Conservation (phyloP, 257 asterid genomes). For the Buddleja alternifolia region DNA sequence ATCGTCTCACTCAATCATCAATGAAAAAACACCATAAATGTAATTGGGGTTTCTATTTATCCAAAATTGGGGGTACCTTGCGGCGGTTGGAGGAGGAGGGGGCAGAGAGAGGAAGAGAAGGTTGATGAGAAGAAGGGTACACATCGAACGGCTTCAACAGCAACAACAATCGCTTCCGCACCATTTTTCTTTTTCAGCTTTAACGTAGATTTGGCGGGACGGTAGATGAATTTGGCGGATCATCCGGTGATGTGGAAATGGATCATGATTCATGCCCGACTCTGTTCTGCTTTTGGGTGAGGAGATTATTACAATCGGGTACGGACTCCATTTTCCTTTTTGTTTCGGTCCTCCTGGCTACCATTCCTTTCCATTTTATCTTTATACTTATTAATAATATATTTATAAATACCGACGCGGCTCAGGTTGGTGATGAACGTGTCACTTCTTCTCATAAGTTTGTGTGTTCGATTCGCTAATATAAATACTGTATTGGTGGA, state of each 20-base stretch:
- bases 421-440: too few relatives aligned
- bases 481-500: too few relatives aligned
- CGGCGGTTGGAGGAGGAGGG: constrained; percentile 49
- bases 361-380: too few relatives aligned
- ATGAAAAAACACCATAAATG: constrained; percentile 5
- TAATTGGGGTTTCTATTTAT: neutral
- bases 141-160: constrained; percentile 80
- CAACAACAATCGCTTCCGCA: constrained; percentile 71
- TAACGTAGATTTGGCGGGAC: neutral
- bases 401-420: too few relatives aligned
- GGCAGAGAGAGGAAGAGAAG: constrained; percentile 28
- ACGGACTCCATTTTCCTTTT: too few relatives aligned
- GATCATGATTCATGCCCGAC: neutral
- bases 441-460: too few relatives aligned
- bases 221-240: neutral
- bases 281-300: neutral
- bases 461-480: too few relatives aligned
- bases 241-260: neutral
- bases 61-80: constrained; percentile 45
- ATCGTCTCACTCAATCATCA: neutral
- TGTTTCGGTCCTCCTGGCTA: too few relatives aligned
- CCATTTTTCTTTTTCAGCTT: constrained; percentile 43
- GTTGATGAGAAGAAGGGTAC: constrained; percentile 58
- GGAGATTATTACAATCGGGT: too few relatives aligned
- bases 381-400: too few relatives aligned